phyloP scores from a whole-genome alignment of 106 monocot genomes.

The Dioscorea dumetorum region DNA sequence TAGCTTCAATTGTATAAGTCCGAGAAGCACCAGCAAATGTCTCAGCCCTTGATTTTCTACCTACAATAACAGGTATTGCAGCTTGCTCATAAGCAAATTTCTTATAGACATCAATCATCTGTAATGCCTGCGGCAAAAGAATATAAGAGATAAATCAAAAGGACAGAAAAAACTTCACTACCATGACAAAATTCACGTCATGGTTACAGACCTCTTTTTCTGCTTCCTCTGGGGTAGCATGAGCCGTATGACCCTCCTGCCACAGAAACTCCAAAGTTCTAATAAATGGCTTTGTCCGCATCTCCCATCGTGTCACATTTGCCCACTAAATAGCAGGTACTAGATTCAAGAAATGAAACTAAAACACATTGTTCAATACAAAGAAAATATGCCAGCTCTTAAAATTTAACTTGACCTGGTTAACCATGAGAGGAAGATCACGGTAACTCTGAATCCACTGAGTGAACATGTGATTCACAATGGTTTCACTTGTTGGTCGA shows the following conservation, averaged over 20 bases:
- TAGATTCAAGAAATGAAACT: too few species aligned
- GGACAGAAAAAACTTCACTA: neutral
- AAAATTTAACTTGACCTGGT: slow-evolving; percentile 53
- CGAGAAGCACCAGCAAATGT: slow-evolving; percentile 93
- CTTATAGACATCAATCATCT: slow-evolving; percentile 93
- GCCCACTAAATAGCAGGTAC: slow-evolving; percentile 57
- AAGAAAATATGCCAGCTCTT: too few species aligned
- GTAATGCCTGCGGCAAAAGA: slow-evolving; percentile 70
- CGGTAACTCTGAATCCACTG: slow-evolving; percentile 99
- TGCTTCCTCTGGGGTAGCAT: slow-evolving; percentile 91
- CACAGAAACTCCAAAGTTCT: slow-evolving; percentile 97
- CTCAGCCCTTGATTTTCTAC: slow-evolving; percentile 83
- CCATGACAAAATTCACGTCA: neutral
- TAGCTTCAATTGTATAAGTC: slow-evolving; percentile 98
- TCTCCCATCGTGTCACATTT: slow-evolving; percentile 99
- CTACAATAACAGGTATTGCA: slow-evolving; percentile 96
- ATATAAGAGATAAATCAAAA: slow-evolving; percentile 23
- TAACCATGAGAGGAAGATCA: slow-evolving; percentile 96
- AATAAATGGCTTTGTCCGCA: slow-evolving; percentile 97
- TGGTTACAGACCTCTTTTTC: slow-evolving; percentile 63
- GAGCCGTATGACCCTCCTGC: slow-evolving; percentile 99
- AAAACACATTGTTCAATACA: too few species aligned
- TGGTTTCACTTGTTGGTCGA: slow-evolving; percentile 98
- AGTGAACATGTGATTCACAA: slow-evolving; percentile 99
- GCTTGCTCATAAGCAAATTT: slow-evolving; percentile 96